A percentile compares a stretch with the other conserved stretches of the same genome.
Evolutionary conservation across 495 filamentous ascomycete genomes (phyloP).

Genomic region (Staphylotrichum tortipilum): DNA sequence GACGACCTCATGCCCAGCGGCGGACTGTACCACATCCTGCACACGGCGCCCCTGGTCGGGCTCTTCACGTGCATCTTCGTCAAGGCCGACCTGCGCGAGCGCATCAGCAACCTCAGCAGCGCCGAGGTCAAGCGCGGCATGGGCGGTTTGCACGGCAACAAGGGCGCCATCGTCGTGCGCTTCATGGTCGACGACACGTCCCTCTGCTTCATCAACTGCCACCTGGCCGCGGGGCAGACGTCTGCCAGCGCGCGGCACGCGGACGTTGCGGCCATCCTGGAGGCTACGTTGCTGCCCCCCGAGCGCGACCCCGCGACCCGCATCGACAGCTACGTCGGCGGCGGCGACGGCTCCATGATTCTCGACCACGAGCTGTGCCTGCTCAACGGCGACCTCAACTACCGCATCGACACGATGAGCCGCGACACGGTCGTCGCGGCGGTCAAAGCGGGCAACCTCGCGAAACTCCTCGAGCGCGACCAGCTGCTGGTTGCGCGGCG

Average conservation of each 20-base stretch:
- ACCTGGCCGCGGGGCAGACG: slow-evolving; percentile 88
- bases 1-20: slow-evolving; percentile 70
- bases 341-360: slow-evolving; percentile 92
- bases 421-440: slow-evolving; percentile 83
- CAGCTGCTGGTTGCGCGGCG: slow-evolving; percentile 80
- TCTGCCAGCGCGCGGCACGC: slow-evolving; percentile 86
- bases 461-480: slow-evolving; percentile 90
- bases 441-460: slow-evolving; percentile 66
- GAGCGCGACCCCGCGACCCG: slow-evolving; percentile 52
- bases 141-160: slow-evolving; percentile 90
- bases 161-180: slow-evolving; percentile 86
- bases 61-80: slow-evolving; percentile 95
- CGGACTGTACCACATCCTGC: slow-evolving; percentile 74
- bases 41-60: slow-evolving; percentile 83
- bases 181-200: slow-evolving; percentile 88
- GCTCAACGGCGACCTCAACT: slow-evolving; percentile 93
- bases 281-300: slow-evolving; percentile 59
- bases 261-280: slow-evolving; percentile 84
- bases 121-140: slow-evolving; percentile 90
- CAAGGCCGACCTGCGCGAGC: slow-evolving; percentile 62
- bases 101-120: slow-evolving; percentile 65
- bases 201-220: slow-evolving; percentile 94
- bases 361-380: slow-evolving; percentile 95
- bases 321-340: slow-evolving; percentile 71
- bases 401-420: slow-evolving; percentile 95